Base-by-base conservation (phyloP, 345 rosid genomes). In the Ceriops decandra region DNA sequence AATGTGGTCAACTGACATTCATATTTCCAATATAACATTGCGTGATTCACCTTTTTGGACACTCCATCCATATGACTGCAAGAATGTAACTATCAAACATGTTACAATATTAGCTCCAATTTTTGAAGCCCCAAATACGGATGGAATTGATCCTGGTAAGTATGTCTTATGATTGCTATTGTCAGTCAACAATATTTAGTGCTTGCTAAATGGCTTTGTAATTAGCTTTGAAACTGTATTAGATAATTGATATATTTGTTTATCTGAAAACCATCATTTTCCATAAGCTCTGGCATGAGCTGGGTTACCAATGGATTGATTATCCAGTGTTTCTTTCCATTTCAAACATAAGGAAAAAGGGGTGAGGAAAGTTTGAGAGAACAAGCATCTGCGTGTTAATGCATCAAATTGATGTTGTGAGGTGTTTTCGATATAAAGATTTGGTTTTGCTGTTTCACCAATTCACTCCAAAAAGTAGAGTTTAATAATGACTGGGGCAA, bases 41-140 rank as follows among this genome's bases (percentile, higher is more conserved):
- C 93, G 83, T 59, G 95, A 91, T 78, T 90, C 97, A 51, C 99
- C 99, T 13, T 95, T 95, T 77, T 95, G 99, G 96, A 95, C 97
- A 4, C 84, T 91, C 66, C 99, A 95, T 83, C 99, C 96, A 17
- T 95, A 91, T 76, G 99, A 90, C 77, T 91, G 99, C 92, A 90
- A 90, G 84, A 95, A 91, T 65, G 79, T 95, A 28, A 91, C 93
- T 0, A 68, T 91, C 36, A 84, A 77, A 68, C 86, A 82, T 52
- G 87, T 95, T 64, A 95, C 97, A 17, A 90, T 95, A 71, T 82
- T 91, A 80, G 88, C 92, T 80, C 97, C 99, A 35, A 63, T 88
- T 47, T 60, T 73, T 24, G 85, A 87, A 80, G 97, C 99, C 63
- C 99, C 97, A 66, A 95, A 95, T 76, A 95, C 99, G 0, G 99